Evolutionary conservation across 2,329 filamentous ascomycete species (phyloP).

Genomic region (Talaromyces marneffei): DNA sequence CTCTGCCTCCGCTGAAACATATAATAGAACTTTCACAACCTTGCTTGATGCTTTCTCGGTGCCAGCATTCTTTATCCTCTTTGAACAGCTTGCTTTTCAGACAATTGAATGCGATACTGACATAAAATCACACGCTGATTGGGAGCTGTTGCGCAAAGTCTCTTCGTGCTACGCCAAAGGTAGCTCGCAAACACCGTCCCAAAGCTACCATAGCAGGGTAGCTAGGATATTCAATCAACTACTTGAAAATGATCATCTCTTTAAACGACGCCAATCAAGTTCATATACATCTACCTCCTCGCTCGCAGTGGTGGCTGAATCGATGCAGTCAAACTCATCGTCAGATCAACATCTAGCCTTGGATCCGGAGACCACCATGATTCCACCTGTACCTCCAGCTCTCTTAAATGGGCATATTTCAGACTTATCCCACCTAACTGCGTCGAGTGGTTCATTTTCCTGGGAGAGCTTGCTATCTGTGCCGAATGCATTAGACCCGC

Average conservation of each 20-base stretch:
- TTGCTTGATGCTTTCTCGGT: slow-evolving; percentile 12
- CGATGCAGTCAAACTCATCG: neutral
- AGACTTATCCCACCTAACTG: neutral
- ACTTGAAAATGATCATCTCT: slow-evolving; percentile 6
- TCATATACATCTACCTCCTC: neutral
- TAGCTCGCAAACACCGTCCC: slow-evolving; percentile 5
- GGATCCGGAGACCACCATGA: neutral
- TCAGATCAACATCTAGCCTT: neutral
- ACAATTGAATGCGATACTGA: neutral
- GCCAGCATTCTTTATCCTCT: slow-evolving; percentile 12
- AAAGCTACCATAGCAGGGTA: slow-evolving; percentile 13
- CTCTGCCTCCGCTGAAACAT: neutral
- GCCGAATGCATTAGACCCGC: neutral
- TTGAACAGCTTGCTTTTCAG: slow-evolving; percentile 2
- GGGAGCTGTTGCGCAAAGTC: slow-evolving; percentile 12
- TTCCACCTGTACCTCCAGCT: neutral
- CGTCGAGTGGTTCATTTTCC: neutral
- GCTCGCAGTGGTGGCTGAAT: neutral
- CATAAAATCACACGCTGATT: neutral
- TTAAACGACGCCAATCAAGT: neutral
- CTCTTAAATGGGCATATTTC: neutral
- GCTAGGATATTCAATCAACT: slow-evolving; percentile 10
- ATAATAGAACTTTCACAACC: slow-evolving; percentile 3
- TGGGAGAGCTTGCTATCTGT: neutral
- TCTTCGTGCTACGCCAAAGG: slow-evolving; percentile 11